These are phyloP conservation scores for Fraxinus baroniana DNA, from an alignment of 305 asterid genomes.

Conservation along the genomic window DNA sequence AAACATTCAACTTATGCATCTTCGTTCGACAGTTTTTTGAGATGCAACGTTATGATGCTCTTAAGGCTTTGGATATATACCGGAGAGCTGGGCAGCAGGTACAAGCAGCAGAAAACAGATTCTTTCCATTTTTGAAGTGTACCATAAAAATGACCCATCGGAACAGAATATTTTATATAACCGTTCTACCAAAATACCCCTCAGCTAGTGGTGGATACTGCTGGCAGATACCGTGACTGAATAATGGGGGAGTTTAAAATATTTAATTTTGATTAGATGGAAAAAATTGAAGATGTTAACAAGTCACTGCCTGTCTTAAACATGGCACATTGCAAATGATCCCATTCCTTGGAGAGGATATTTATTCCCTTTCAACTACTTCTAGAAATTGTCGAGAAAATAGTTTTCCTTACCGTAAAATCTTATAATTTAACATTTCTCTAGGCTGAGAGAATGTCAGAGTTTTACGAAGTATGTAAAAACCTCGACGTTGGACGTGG, in stretches of 20 bases:
- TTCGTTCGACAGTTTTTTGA: constrained; percentile 71
- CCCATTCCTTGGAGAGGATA: neutral
- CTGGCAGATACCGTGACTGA: neutral
- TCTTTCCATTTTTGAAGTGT: neutral
- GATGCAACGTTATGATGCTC: constrained; percentile 95
- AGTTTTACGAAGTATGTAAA: constrained; percentile 86
- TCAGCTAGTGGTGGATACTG: neutral
- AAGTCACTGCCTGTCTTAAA: neutral
- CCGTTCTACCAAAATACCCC: neutral
- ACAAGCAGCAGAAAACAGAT: neutral
- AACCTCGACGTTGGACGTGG: constrained; percentile 87
- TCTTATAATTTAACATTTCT: constrained; percentile 22
- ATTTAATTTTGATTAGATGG: neutral
- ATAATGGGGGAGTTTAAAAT: neutral
- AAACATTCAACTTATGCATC: constrained; percentile 18
- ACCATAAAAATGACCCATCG: neutral
- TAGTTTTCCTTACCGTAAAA: neutral
- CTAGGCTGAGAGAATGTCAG: constrained; percentile 92
- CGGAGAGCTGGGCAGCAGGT: constrained; percentile 94
- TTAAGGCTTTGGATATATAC: constrained; percentile 87
- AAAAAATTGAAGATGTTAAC: neutral
- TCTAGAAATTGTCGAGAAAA: neutral
- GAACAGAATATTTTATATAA: neutral
- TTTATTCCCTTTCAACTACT: neutral
- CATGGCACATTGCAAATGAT: neutral